Percentiles rank a stretch among this genome's conserved stretches.
Evolutionary conservation across 768 basidiomycete species (phyloP).

Genomic region (Termitomyces sp.): DNA sequence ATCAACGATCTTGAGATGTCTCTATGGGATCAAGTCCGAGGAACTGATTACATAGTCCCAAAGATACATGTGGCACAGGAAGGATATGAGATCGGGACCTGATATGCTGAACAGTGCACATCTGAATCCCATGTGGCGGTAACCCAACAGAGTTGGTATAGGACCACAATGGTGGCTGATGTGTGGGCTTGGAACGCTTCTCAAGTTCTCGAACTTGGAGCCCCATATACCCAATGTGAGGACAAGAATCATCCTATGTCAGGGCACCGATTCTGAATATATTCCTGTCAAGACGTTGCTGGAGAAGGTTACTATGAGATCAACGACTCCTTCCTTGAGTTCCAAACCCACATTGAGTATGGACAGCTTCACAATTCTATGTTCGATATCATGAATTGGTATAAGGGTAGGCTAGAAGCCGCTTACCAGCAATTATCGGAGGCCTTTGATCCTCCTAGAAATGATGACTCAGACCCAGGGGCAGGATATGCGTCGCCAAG

Average conservation of each 20-base stretch:
- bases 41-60: background rate
- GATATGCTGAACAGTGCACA: background rate
- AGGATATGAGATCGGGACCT: background rate
- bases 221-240: rapidly evolving
- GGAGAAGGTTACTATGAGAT: background rate
- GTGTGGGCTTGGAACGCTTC: background rate
- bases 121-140: rapidly evolving
- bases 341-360: background rate
- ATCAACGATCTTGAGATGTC: background rate
- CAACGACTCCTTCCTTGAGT: background rate
- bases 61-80: background rate
- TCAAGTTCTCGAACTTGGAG: background rate
- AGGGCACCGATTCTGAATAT: rapidly evolving
- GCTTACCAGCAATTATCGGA: too few relatives aligned
- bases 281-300: rapidly evolving
- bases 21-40: background rate
- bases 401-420: background rate
- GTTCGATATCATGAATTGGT: background rate
- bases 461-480: too few relatives aligned
- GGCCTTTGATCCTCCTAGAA: too few relatives aligned
- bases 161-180: background rate
- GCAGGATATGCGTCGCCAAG: too few relatives aligned
- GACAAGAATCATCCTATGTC: rapidly evolving
- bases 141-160: background rate
- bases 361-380: background rate